Evolutionary conservation across 208 protist species (phyloP), one percentile per base, ranked within the genome.

Genomic region (Angomonas deanei): DNA sequence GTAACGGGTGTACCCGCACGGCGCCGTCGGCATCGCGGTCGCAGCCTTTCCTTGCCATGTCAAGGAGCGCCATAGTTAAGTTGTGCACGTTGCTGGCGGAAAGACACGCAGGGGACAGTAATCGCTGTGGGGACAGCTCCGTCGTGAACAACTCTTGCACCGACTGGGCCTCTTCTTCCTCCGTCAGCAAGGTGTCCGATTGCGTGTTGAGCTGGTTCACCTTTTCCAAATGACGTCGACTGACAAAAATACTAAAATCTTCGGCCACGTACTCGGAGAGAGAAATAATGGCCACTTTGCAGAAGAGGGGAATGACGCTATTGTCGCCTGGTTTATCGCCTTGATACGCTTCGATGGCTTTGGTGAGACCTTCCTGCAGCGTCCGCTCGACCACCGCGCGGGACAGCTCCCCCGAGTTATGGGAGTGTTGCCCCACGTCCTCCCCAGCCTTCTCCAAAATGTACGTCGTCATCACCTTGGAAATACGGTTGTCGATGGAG

Each of bases 261-360:
- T 57, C 54, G 6, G 72, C 75, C 11, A 89, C n/a, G 10, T 78
- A 72, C 59, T 89, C 82, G 2, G 78, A 76, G 17, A 89, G 57
- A 8, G 66, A 78, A n/a, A 55, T 55, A 39, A 83, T 64, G 4
- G 72, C 78, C 19, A 57, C 67, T 49, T 58, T 56, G 71, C 78
- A 89, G 27, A 82, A 26, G 21, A 26, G 5, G 19, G 50, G 50
- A n/a, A 56, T 53, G 21, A 23, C 47, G n/a, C n/a, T 53, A 13
- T 53, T 24, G 21, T 5, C 21, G 47, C 5, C n/a, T 15, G 34
- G 15, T 6, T 53, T 53, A 11, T 13, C 47, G 8, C 8, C 21
- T 17, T 53, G n/a, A 24, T 53, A 53, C n/a, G 8, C 47, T 13
- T 24, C 10, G n/a, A 53, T 13, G n/a, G n/a, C n/a, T 13, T 6